Base-by-base conservation (phyloP, 2,329 filamentous ascomycete species). In the Metarhizium robertsii region DNA sequence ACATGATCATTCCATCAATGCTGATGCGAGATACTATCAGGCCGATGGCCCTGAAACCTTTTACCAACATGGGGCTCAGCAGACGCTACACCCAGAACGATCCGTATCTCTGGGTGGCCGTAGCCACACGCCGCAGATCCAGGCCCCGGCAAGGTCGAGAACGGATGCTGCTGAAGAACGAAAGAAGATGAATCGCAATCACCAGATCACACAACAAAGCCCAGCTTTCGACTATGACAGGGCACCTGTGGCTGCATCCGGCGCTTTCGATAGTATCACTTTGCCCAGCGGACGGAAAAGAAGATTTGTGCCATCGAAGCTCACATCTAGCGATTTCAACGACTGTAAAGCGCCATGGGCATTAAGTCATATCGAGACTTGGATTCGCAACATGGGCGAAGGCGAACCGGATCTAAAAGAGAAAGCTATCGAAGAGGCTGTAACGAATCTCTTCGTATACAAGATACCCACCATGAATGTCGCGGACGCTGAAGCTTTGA, bases 391-490 rank as follows among this genome's bases (percentile, higher is more conserved):
- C 55, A 87, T 97, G 81, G 90, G 90, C 11, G 92, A 96, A 62
- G 92, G 92, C 43, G 92, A 96, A 66, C 84, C 86, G 11, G 91
- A 99, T 69, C 74, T 99, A 50, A 91, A 88, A 67, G 83, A 88
- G 66, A 88, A 90, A 65, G 86, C 88, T 2, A 85, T 99, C 53
- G 86, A 90, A 57, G 92, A 97, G 62, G 92, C 90, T 2, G 78
- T 99, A 46, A 85, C 96, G 46, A 88, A 86, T 34, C 76, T 99
- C 6, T 97, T 99, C 69, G 95, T 90, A 2, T 83, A 89, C 71
- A 97, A 96, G 70, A 91, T 99, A 0, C 92, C 94, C 0, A 99
- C 91, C 0, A 96, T 99, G 90, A 97, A 99, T 64, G 92, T 94
- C 46, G 92, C 92, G 6, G 95, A 99, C 75, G 94, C 94, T 0